Evolutionary conservation across 805 yeast species (phyloP).

Genomic region (Hanseniaspora vineae): DNA sequence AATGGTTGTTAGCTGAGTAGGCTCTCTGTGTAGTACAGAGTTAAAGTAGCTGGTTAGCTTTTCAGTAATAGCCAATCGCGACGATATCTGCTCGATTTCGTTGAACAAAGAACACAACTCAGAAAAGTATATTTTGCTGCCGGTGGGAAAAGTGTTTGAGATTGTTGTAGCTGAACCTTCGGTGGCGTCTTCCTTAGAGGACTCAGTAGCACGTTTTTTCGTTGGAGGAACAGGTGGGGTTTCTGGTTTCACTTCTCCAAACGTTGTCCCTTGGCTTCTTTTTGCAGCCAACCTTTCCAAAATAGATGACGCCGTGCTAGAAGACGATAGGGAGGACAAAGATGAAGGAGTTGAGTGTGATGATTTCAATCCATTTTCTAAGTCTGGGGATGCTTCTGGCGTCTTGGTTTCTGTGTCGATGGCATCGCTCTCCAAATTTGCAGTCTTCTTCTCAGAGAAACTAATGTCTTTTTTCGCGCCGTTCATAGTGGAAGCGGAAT

Average conservation of each 20-base stretch:
- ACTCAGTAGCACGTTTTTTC: neutral
- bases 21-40: slow-evolving; percentile 43
- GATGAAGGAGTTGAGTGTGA: slow-evolving; percentile 19
- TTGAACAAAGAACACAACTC: slow-evolving; percentile 54
- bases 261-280: neutral
- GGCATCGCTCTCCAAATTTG: neutral
- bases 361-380: slow-evolving; percentile 9
- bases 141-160: neutral
- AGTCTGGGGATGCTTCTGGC: too few species aligned
- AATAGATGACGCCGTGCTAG: neutral
- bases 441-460: neutral
- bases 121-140: slow-evolving; percentile 20
- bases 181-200: neutral
- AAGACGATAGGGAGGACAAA: too few species aligned
- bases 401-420: too few species aligned
- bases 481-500: too few species aligned
- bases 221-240: too few species aligned
- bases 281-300: neutral
- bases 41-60: slow-evolving; percentile 61
- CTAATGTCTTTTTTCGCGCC: too few species aligned
- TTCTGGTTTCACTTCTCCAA: too few species aligned
- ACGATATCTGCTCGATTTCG: slow-evolving; percentile 64
- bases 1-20: slow-evolving; percentile 46
- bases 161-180: neutral
- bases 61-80: slow-evolving; percentile 70